Percentiles rank a stretch among this genome's conserved stretches.
Evolutionary conservation across 768 basidiomycete species (phyloP).

Genomic region (Trametes punicea): DNA sequence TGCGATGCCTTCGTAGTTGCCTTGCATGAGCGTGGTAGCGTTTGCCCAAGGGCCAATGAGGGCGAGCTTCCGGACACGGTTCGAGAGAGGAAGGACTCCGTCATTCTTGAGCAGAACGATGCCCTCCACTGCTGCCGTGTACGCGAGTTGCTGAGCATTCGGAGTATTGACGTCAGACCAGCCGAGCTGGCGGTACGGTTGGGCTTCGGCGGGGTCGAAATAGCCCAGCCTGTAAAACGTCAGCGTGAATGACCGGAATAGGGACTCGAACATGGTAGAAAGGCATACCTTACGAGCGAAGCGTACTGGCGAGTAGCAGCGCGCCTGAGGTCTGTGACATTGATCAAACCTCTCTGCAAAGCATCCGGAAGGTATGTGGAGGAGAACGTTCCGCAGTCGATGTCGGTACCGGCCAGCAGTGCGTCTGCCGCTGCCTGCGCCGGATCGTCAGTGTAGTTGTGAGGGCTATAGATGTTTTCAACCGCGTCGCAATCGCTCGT

Average conservation of each 20-base stretch:
- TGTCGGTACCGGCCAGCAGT: conserved; percentile 42
- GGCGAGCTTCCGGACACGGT: conserved; percentile 46
- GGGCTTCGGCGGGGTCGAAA: conserved; percentile 48
- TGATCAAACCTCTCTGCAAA: conserved; percentile 45
- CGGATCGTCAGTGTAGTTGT: conserved; percentile 44
- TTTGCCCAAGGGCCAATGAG: conserved; percentile 59
- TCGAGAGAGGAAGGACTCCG: conserved; percentile 50
- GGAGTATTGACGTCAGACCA: conserved; percentile 50
- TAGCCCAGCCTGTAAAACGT: conserved; percentile 44
- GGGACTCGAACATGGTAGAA: neutral
- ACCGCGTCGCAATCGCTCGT: conserved; percentile 57
- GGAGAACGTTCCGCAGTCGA: conserved; percentile 54
- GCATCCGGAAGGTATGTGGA: conserved; percentile 43
- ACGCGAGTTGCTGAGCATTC: conserved; percentile 44
- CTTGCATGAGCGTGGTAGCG: conserved; percentile 54
- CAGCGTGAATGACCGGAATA: neutral
- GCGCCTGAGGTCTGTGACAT: conserved; percentile 39
- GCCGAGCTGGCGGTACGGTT: conserved; percentile 49
- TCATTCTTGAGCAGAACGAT: conserved; percentile 65
- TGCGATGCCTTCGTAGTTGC: conserved; percentile 53
- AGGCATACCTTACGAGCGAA: conserved; percentile 49
- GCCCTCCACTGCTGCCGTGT: conserved; percentile 50
- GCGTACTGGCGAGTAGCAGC: conserved; percentile 48
- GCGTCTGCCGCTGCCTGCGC: conserved; percentile 48
- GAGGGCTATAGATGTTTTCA: conserved; percentile 47